Base-by-base conservation (phyloP, 768 basidiomycete species). In the Calocybe cyanea region DNA sequence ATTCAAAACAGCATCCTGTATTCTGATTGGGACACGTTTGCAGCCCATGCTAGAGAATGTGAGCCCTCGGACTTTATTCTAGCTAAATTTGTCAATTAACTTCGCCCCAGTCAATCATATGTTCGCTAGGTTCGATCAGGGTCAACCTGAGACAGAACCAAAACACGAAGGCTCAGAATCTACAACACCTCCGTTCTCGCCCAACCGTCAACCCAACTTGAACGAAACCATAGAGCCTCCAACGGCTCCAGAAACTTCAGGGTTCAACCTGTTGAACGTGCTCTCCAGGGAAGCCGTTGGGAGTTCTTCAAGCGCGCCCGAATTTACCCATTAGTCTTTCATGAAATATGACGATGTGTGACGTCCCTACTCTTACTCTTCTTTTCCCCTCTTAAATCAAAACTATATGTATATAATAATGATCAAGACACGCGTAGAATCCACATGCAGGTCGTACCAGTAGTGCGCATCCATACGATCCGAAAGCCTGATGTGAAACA, bases 31-130 rank as follows among this genome's bases (percentile, higher is more conserved):
- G 20, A 45, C 15, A n/a, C 41, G 44, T 32, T 25, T 44, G 21
- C 36, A 87, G 87, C 66, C 2, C 88, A 91, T 59, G 85, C 86
- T 7, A 79, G 69, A 63, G 86, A 89, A 65, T 90, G 88, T 89
- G 57, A 63, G 83, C 65, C 28, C 9, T 13, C 32, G 46, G 36
- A 20, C 15, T 49, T 5, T 45, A 46, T 18, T 11, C 43, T 19
- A 23, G 24, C 10, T 36, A 11, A 24, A 20, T 14, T 18, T 20
- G 10, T 39, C 17, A 33, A 18, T 38, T 31, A 53, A 8, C 41
- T 46, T 51, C 32, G 40, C 48, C 36, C 38, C 38, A 75, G 73
- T 67, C 50, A 75, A 75, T 45, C 73, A 75, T 49, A 60, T 74
- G n/a, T 57, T 73, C 48, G 41, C 59, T 17, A 51, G 53, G 39